Evolutionary conservation across 495 filamentous ascomycete genomes (phyloP), one percentile per base, ranked within the genome.

Genomic region (Lophiotrema nucula): DNA sequence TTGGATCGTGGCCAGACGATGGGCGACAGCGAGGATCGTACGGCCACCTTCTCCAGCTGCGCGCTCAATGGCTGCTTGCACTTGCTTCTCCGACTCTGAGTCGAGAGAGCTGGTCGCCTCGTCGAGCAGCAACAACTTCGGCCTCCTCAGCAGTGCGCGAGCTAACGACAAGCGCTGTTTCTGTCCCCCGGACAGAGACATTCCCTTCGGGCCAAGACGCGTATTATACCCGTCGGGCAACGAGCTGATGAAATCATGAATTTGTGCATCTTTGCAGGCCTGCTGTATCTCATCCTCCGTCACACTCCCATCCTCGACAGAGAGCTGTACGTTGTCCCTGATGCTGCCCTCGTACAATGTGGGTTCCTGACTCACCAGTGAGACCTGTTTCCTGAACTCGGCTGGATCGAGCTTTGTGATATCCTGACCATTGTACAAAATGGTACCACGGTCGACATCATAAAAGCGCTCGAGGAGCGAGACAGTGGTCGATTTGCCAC

Each of bases 41-140:
- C 64, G 44, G 13, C 41, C 56, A 0, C 63, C 58, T 16, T 58
- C 58, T 19, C 54, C 63, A n/a, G 64, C 66, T 0, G 64, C 57
- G 2, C 58, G 47, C 42, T 67, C 88, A 18, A 95, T 76, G 0
- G 89, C 89, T 4, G 81, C 86, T 68, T 95, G 89, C 12, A 95
- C 88, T 3, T 91, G 81, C 71, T 88, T 86, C 71, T 95, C 89
- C 1, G 82, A 87, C 65, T 92, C 88, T 0, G 84, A 88, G 73
- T 95, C 89, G 2, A 95, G 76, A 4, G 87, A 88, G 10, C 83
- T 87, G 5, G 89, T 95, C 3, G 89, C 89, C 71, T 95, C 89
- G 56, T 95, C 89, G 1, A 95, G 77, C 3, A 93, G 80, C 2
- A 89, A 74, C 35, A 89, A 73, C 71, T 84, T 81, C 46, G 89